Conservation (phyloP, 805 yeast genomes). For the Suhomyces faveliae region DNA sequence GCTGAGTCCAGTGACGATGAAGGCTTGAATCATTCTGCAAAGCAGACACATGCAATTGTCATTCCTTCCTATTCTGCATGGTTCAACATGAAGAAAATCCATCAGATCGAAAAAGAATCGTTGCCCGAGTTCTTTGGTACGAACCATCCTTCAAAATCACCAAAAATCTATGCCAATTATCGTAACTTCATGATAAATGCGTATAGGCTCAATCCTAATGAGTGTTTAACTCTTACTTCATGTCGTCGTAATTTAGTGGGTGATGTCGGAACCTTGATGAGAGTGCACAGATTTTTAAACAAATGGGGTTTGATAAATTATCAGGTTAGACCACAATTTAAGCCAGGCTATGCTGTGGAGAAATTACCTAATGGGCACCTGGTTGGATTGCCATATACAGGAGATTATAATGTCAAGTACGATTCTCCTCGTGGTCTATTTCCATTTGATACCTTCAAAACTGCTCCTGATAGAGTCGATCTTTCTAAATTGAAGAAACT, state of each 20-base stretch:
- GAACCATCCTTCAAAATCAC: constrained; percentile 73
- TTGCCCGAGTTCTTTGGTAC: constrained; percentile 84
- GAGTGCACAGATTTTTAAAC: constrained; percentile 78
- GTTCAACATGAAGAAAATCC: constrained; percentile 73
- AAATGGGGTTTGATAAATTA: constrained; percentile 94
- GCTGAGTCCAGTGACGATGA: constrained; percentile 4
- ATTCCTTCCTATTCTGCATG: constrained; percentile 86
- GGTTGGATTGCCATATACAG: constrained; percentile 65
- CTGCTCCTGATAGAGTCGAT: constrained; percentile 53
- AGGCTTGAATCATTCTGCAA: constrained; percentile 11
- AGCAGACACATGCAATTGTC: constrained; percentile 80
- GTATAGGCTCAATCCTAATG: constrained; percentile 84
- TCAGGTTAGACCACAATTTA: constrained; percentile 78
- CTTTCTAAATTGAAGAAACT: constrained; percentile 33
- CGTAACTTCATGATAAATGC: constrained; percentile 88
- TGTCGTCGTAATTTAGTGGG: constrained; percentile 88
- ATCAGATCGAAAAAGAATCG: constrained; percentile 76
- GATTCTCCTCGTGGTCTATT: constrained; percentile 92
- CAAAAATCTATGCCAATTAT: constrained; percentile 74
- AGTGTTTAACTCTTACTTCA: constrained; percentile 85
- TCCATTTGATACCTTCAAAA: constrained; percentile 83
- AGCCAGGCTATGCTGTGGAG: constrained; percentile 62
- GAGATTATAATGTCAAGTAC: constrained; percentile 70
- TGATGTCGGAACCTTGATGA: constrained; percentile 84
- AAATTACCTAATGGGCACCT: constrained; percentile 41